Base-by-base conservation (phyloP, 495 filamentous ascomycete species). In the Trichoderma orchidacearum region DNA sequence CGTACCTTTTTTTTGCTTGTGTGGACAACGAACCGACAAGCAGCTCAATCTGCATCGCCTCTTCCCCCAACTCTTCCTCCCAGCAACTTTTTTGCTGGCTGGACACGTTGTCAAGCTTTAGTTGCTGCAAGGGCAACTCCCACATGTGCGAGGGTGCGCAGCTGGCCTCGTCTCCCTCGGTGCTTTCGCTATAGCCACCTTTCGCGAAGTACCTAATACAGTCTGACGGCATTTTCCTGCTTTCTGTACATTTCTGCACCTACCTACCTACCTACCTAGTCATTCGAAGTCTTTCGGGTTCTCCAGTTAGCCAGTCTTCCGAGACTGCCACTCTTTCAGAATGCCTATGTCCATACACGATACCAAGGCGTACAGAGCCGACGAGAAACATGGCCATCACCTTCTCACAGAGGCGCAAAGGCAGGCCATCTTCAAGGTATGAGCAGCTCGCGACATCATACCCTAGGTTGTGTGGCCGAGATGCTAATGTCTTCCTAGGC, bases 391-490 rank as follows among this genome's bases (percentile, higher is more conserved):
- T 3, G 29, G 32, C 29, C 53, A 54, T 36, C 5, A 4, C 18
- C 30, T 34, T 27, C 59, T 23, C 3, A 56, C 53, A 56, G 45
- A 58, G 23, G 27, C 23, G 3, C 27, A 58, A 17, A 38, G 54
- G 12, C 25, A 50, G 12, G 30, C 41, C 30, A 60, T 58, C 56
- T 63, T 63, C 58, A 55, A 54, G 38, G 54, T 51, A 23, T 1
- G 51, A 18, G 3, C 28, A 30, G 7, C n/a, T 30, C n/a, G 51
- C 51, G 51, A 18, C 50, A 29, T 53, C 9, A 36, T 36, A n/a
- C 9, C 28, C 28, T 0, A 23, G 13, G 1, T 53, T 31, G 27
- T 28, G 21, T 9, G 18, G 15, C 17, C 11, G 34, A 18, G 5
- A 4, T 11, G 23, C 51, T 53, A 28, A 53, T 28, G 30, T 5